Evolutionary conservation across 169 alveolate species (phyloP), one percentile per base, ranked within the genome.

Genomic region (Perkinsus marinus): DNA sequence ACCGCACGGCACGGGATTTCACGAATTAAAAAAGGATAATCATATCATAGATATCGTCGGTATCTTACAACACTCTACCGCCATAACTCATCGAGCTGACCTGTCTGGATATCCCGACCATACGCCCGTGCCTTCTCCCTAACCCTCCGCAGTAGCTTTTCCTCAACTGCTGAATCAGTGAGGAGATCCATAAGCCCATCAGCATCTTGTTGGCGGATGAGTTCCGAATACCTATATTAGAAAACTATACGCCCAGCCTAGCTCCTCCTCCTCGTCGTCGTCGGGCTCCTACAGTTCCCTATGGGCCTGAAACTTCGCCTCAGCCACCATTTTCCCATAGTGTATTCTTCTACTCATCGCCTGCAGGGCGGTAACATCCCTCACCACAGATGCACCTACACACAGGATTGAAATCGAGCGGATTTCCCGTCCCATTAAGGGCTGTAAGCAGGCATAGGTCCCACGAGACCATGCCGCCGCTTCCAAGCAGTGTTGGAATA

Each of bases 251-350:
- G n/a, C n/a, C n/a, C n/a, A n/a, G n/a, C n/a, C n/a, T n/a, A n/a
- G n/a, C n/a, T n/a, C n/a, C n/a, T n/a, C n/a, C n/a, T n/a, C n/a
- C n/a, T n/a, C 46, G 46, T 3, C 46, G 10, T 3, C 46, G 46
- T 41, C 46, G 46, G 46, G 19, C 46, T 6, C 19, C 22, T 57
- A 57, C 79, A 57, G 79, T 57, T 13, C 37, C 26, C 43, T 79
- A 37, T 89, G 22, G 38, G 43, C 41, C 57, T 89, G 91, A 37
- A 89, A 89, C 68, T 89, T 89, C 30, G 91, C 91, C 91, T 89
- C 91, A 6, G 91, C 91, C 30, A 89, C 91, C 39, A 89, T 16
- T 37, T 89, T 89, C 39, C 91, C 91, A 37, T 89, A 89, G 91
- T 89, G 91, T 17, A 89, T 39, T 7, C 91, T 39, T 37, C 43